Evolutionary conservation across 331 rosid species (phyloP).

Genomic region (Malus hybrid): DNA sequence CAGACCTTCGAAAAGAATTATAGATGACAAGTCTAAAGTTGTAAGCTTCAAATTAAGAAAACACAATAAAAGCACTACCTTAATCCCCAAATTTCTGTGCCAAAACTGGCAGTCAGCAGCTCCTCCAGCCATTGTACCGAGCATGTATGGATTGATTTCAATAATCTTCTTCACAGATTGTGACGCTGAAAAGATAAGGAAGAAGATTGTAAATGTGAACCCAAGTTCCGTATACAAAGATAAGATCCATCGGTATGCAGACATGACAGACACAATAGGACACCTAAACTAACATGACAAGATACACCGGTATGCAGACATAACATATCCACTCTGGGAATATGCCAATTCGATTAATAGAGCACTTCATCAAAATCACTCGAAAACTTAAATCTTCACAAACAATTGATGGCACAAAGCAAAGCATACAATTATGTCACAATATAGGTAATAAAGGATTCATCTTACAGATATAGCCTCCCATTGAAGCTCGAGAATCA

Average conservation of each 20-base stretch:
- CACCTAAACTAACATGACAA: not conserved
- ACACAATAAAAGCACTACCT: constrained; percentile 33
- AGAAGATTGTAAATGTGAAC: not conserved
- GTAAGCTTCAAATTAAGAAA: not conserved
- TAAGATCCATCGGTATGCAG: not conserved
- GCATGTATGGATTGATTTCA: constrained; percentile 94
- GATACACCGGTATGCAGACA: too few species aligned
- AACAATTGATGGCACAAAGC: not conserved
- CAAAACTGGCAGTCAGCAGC: constrained; percentile 99
- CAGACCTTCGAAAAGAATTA: not conserved
- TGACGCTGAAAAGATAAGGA: constrained; percentile 47
- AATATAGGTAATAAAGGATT: not conserved
- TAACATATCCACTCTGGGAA: not conserved
- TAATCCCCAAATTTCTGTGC: constrained; percentile 90
- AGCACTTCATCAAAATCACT: not conserved
- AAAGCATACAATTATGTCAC: not conserved
- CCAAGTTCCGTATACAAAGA: not conserved
- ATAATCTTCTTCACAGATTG: constrained; percentile 95
- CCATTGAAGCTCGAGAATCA: constrained; percentile 99
- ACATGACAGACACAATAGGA: not conserved
- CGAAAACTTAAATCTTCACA: not conserved
- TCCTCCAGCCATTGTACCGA: constrained; percentile 99
- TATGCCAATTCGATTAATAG: not conserved
- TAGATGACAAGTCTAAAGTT: not conserved
- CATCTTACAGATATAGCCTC: constrained; percentile 80